These are phyloP conservation scores for Plasmodium knowlesi DNA, from an alignment of 169 alveolate genomes.

Conservation along the genomic window DNA sequence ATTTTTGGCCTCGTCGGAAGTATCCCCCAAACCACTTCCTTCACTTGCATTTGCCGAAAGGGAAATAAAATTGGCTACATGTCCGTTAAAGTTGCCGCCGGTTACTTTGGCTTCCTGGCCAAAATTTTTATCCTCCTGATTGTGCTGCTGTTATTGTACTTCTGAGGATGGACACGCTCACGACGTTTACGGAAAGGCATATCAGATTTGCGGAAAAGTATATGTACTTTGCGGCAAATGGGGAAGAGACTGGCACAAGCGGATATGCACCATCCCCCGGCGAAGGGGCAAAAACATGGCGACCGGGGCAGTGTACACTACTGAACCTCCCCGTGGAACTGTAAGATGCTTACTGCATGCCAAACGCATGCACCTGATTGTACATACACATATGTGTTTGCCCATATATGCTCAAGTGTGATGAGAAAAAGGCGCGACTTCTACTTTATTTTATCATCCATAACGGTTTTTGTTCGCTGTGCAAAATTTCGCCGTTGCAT, in stretches of 20 bases:
- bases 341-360: neutral
- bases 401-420: neutral
- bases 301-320: neutral
- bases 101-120: constrained; percentile 38
- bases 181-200: neutral
- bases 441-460: neutral
- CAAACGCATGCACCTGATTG: neutral
- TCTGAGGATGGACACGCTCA: neutral
- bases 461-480: neutral
- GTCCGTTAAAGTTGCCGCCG: constrained; percentile 42
- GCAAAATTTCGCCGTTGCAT: neutral
- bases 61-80: constrained; percentile 42
- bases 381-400: neutral
- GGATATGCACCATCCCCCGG: neutral
- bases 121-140: constrained; percentile 22
- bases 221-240: neutral
- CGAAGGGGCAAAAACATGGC: neutral
- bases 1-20: constrained; percentile 49
- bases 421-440: neutral
- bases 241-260: neutral
- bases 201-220: neutral
- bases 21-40: constrained; percentile 33
- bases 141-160: constrained; percentile 13
- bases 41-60: constrained; percentile 39
- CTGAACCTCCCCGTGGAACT: neutral